Base-by-base conservation (phyloP, 179 eudicot genomes). In the Monotropa hypopitys region DNA sequence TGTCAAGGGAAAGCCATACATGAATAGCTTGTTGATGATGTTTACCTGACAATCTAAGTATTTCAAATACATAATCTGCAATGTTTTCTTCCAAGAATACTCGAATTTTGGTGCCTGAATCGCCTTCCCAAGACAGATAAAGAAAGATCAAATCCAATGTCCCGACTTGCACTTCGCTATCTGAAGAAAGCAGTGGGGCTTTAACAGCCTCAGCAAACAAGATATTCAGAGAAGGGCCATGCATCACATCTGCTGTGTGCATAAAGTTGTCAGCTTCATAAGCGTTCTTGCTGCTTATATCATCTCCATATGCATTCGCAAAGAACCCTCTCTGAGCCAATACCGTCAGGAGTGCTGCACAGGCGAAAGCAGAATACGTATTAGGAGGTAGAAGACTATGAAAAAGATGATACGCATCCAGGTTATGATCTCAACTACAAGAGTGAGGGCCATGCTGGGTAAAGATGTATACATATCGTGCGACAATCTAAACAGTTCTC, bases 171-270 rank as follows among this genome's bases (percentile, higher is more conserved):
- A 96, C 92, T 84, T 91, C 84, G 66, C 73, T 83, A 82, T 93
- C 98, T 28, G 97, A 83, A 80, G 98, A 96, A 76, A 96, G 96
- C 85, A 96, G 77, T n/a, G 99, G 91, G 45, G 89, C 90, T 84
- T 93, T 96, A 71, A 93, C 86, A 42, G 99, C 98, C 88, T 96
- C 99, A 46, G 99, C 96, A 89, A 96, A 93, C 83, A 91, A 86
- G 86, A 80, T 59, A 67, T 71, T 81, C 74, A 90, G 76, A 76
- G 87, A 76, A 81, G 84, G 47, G 76, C 83, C 84, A 82, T 84
- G 81, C 61, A 80, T 59, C 82, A 62, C 82, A 23, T 82, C 87
- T 42, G 88, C 84, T 80, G 78, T 79, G 80, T 84, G 89, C 82
- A 77, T 83, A 74, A 84, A 87, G 81, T 85, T 85, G 82, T 88